Evolutionary conservation across 768 basidiomycete species (phyloP).

Genomic region (Lanmaoa rubissima): DNA sequence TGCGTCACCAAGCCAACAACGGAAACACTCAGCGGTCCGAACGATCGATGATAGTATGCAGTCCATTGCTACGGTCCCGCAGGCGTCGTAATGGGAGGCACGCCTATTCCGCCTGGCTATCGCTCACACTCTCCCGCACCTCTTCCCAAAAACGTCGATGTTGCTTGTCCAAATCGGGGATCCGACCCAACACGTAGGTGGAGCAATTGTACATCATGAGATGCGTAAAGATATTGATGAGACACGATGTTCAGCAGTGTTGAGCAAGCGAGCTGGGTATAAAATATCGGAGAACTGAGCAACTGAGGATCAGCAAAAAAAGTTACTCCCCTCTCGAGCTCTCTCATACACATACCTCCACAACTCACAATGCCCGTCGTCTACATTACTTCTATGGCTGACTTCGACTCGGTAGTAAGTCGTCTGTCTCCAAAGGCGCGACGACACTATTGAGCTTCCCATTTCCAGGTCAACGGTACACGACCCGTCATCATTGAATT

Average conservation of each 20-base stretch:
- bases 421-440: background rate
- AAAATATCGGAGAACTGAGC: constrained; percentile 19
- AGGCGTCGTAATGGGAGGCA: constrained; percentile 30
- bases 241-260: constrained; percentile 12
- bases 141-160: constrained; percentile 17
- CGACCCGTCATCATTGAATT: constrained; percentile 31
- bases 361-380: constrained; percentile 22
- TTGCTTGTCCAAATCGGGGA: constrained; percentile 20
- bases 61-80: constrained; percentile 24
- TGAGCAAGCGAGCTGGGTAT: constrained; percentile 27
- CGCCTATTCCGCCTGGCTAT: constrained; percentile 30
- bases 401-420: constrained; percentile 26
- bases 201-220: constrained; percentile 15
- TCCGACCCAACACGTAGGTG: constrained; percentile 23
- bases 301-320: constrained; percentile 16
- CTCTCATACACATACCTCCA: constrained; percentile 14
- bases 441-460: constrained; percentile 7
- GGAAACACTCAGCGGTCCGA: constrained; percentile 9
- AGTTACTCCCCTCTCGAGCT: constrained; percentile 6
- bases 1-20: constrained; percentile 23
- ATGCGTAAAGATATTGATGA: constrained; percentile 9
- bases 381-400: constrained; percentile 27
- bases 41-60: constrained; percentile 18
- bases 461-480: constrained; percentile 18
- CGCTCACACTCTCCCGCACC: constrained; percentile 15